Evolutionary conservation across 495 filamentous ascomycete species (phyloP), one percentile per base, ranked within the genome.

Genomic region (Lentithecium fluviatile): DNA sequence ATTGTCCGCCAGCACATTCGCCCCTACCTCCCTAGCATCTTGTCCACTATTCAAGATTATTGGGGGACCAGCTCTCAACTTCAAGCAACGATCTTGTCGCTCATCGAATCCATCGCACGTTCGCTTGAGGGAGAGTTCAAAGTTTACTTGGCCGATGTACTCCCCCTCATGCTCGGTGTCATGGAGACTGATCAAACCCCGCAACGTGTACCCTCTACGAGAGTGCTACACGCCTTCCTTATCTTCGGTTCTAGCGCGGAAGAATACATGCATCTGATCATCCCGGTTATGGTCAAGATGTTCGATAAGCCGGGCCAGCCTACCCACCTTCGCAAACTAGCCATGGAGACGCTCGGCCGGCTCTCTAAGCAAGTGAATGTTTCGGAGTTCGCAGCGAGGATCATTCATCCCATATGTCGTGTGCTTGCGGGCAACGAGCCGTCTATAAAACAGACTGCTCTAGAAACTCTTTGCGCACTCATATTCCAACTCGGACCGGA

Each of bases 261-360:
- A 71, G 93, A 97, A 71, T 97, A 97, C 73, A 97, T 99, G 94
- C 94, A 97, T 73, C 80, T 99, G 26, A 97, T 99, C 64, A 91
- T 99, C 36, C 94, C 94, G 7, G 87, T 92, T n/a, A 88, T 99
- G 59, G 90, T 99, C 17, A 83, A 86, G 15, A 83, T 95, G 53
- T 96, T 97, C 68, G 90, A 97, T 67, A 92, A 88, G 59, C 81
- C 84, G 19, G 84, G 86, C 37, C 87, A 94, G 60, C 90, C 90
- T 6, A 76, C 81, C 10, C 83, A 84, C 58, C 81, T 95, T 40
- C 87, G 91, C 29, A 93, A 91, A 71, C 83, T 83, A 26, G 91
- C 93, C 11, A 97, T 99, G 68, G 94, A 99, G 62, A 96, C 92
- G 0, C 81, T 99, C 50, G 93, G 90, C 15, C 91, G 90, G 70